Base-by-base conservation (phyloP, 345 rosid species). In the Lepidium africanum region DNA sequence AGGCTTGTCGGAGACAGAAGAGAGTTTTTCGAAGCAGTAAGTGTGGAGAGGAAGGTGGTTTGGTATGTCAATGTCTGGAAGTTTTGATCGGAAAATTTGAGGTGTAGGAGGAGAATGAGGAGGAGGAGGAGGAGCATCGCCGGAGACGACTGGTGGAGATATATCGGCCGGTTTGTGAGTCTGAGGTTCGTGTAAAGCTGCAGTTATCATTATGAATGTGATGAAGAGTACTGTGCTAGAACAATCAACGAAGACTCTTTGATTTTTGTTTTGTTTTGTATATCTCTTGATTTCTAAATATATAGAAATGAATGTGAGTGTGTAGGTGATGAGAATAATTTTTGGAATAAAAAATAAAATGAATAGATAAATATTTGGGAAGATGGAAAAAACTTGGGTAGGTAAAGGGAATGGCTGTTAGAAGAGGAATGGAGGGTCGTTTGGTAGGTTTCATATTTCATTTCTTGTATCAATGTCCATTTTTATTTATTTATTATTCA, bases 41-140 rank as follows among this genome's bases (percentile, higher is more conserved):
- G 85, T 37, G 15, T 86, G 97, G 53, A 93, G 94, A 67, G 97
- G 79, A 27, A 87, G 92, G 80, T 93, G 86, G 66, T 77, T 73
- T 21, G 94, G 74, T 27, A 90, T 87, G 69, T 84, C 69, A 6
- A 93, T 93, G 6, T 87, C 96, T 0, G 96, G 92, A 2, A 93
- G 81, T 62, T 82, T 93, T 1, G 98, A 93, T 46, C 84, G 75
- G 88, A 93, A 93, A 63, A 90, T 57, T 19, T 60, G 81, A 25
- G 78, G 65, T 0, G 59, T 38, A 9, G 69, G 62, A 8, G 76
- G 41, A 5, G 47, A 19, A 5, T 14, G 5, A 46, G 23, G 32
- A 27, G 5, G 5, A 46, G 23, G 32, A 27, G 5, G 32, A 30
- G 33, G 7, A 30, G 3, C 70, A 35, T 21, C 66, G 65, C 7